Evolutionary conservation across 2,329 filamentous ascomycete genomes (phyloP).

Genomic region (Colletotrichum trifolii): DNA sequence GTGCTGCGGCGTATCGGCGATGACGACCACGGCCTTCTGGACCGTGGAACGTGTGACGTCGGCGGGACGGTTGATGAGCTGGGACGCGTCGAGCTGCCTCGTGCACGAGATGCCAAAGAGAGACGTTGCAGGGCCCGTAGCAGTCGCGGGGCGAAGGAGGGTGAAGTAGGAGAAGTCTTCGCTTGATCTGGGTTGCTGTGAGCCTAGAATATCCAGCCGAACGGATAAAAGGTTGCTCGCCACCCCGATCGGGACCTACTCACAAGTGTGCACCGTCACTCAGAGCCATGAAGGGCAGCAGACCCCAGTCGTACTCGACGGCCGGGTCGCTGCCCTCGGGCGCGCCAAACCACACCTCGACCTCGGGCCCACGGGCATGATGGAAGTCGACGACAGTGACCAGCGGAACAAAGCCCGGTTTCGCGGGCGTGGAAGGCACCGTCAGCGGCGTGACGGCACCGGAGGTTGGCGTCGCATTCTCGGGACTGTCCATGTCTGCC

Average conservation of each 20-base stretch:
- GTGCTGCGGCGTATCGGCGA: conserved; percentile 88
- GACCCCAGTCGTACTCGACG: conserved; percentile 85
- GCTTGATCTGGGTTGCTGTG: conserved; percentile 67
- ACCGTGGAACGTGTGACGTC: conserved; percentile 98
- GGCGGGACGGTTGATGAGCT: conserved; percentile 80
- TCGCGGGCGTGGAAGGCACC: conserved; percentile 39
- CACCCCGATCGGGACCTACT: conserved; percentile 47
- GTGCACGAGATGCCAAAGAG: conserved; percentile 98
- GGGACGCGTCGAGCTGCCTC: conserved; percentile 84
- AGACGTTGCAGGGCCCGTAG: conserved; percentile 73
- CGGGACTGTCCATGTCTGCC: conserved; percentile 32
- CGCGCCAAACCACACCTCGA: conserved; percentile 89
- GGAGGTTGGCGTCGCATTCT: conserved; percentile 31
- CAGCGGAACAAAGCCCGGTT: conserved; percentile 69
- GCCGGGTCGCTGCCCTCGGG: conserved; percentile 82
- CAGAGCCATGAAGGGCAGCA: conserved; percentile 96
- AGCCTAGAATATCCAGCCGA: background rate
- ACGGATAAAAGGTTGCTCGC: background rate
- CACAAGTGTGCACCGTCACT: conserved; percentile 95
- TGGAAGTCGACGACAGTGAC: conserved; percentile 87
- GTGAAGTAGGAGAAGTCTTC: conserved; percentile 99
- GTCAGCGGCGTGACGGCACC: conserved; percentile 31
- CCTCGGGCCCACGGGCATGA: conserved; percentile 88
- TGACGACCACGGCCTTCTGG: conserved; percentile 96
- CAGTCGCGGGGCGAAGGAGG: conserved; percentile 73